Conservation (phyloP, 768 basidiomycete species). For the Tricholoma sp. region DNA sequence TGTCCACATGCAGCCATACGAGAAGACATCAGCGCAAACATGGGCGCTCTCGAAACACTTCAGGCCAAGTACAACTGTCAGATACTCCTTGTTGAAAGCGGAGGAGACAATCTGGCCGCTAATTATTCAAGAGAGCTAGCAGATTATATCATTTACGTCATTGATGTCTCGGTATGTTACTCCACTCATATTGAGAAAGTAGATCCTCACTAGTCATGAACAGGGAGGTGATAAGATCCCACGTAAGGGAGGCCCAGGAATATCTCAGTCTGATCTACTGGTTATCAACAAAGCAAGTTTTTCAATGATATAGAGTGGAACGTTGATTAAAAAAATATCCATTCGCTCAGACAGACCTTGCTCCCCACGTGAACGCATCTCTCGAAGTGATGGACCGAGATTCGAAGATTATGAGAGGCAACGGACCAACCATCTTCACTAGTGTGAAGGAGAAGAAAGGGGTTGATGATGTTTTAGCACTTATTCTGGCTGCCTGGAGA, state of each 20-base stretch:
- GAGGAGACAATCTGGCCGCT: conserved; percentile 95
- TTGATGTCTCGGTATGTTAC: conserved; percentile 69
- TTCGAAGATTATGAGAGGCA: conserved; percentile 88
- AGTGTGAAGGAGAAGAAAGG: conserved; percentile 77
- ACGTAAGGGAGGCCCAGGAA: conserved; percentile 95
- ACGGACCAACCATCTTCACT: conserved; percentile 89
- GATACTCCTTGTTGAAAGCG: conserved; percentile 90
- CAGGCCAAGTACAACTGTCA: conserved; percentile 91
- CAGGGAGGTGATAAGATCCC: conserved; percentile 98
- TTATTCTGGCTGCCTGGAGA: conserved; percentile 88
- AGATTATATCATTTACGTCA: conserved; percentile 95
- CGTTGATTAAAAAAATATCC: not conserved
- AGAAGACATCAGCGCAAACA: conserved; percentile 96
- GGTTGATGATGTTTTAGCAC: conserved; percentile 73
- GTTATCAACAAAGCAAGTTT: conserved; percentile 85
- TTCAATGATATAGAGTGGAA: not conserved
- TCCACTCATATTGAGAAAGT: conserved; percentile 4
- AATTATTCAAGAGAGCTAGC: conserved; percentile 96
- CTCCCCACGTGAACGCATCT: conserved; percentile 87
- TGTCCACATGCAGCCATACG: conserved; percentile 98
- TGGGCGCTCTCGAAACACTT: conserved; percentile 91
- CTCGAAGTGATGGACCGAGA: conserved; percentile 94
- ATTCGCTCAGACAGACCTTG: conserved; percentile 75
- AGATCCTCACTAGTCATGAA: not conserved
- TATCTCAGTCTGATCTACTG: conserved; percentile 91